These are phyloP conservation scores for Chlamydomonas incerta DNA, from an alignment of 139 green algal genomes.

Conservation along the genomic window DNA sequence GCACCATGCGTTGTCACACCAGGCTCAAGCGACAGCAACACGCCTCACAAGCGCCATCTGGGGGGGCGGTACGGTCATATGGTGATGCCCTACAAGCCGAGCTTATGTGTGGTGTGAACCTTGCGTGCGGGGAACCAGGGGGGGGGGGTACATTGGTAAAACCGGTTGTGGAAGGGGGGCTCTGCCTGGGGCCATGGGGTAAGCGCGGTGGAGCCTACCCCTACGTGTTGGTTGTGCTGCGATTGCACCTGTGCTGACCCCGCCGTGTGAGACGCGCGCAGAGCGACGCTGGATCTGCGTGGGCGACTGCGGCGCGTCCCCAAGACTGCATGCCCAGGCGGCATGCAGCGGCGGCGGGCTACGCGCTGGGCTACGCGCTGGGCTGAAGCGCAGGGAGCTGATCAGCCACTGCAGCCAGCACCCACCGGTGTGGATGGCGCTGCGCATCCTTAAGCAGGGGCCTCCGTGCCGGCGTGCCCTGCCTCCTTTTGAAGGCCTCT, in stretches of 20 bases:
- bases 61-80: too few species aligned
- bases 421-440: neutral
- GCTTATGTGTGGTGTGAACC: neutral
- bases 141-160: neutral
- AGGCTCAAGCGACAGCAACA: neutral
- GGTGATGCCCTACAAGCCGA: constrained; percentile 4
- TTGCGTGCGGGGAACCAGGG: neutral
- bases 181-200: neutral
- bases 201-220: neutral
- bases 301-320: neutral
- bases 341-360: neutral
- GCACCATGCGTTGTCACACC: too few species aligned
- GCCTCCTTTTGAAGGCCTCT: too few species aligned
- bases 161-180: neutral
- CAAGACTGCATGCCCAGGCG: neutral
- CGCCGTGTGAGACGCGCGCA: too few species aligned
- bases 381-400: neutral
- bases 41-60: neutral
- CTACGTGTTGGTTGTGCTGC: neutral
- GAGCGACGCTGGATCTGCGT: neutral
- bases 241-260: neutral
- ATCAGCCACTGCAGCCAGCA: neutral
- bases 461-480: too few species aligned
- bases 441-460: neutral
- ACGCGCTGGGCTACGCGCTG: too few species aligned